phyloP scores from a whole-genome alignment of 2,329 filamentous ascomycete species.

The Diaporthe citrichinensis region DNA sequence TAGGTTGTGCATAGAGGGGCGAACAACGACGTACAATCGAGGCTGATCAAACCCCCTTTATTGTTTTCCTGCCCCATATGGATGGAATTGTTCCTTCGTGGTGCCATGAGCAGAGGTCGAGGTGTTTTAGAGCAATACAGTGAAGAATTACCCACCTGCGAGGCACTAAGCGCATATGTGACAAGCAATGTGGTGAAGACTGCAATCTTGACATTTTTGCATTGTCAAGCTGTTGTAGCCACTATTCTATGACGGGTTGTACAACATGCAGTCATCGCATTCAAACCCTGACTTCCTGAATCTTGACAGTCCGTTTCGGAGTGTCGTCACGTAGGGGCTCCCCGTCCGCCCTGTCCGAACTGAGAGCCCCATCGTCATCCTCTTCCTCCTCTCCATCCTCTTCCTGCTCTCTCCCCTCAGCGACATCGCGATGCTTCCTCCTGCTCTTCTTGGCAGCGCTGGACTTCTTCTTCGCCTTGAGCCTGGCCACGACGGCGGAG shows the following conservation, averaged over 20 bases:
- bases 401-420: constrained; percentile 58
- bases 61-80: constrained; percentile 52
- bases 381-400: constrained; percentile 44
- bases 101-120: constrained; percentile 44
- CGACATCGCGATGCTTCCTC: constrained; percentile 80
- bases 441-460: constrained; percentile 86
- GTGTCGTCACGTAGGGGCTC: neutral
- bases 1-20: constrained; percentile 63
- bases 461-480: constrained; percentile 77
- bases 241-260: neutral
- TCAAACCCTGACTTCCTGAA: constrained; percentile 23
- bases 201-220: neutral
- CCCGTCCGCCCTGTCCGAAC: constrained; percentile 35
- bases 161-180: neutral
- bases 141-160: constrained; percentile 40
- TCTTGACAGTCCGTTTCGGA: neutral
- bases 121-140: constrained; percentile 47
- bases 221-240: neutral
- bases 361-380: constrained; percentile 41
- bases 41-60: constrained; percentile 71
- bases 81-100: constrained; percentile 47
- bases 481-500: constrained; percentile 72
- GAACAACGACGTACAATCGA: constrained; percentile 62
- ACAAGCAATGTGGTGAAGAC: neutral
- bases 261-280: too few relatives aligned